phyloP scores from a whole-genome alignment of 345 rosid species.

The Populus ilicifolia region DNA sequence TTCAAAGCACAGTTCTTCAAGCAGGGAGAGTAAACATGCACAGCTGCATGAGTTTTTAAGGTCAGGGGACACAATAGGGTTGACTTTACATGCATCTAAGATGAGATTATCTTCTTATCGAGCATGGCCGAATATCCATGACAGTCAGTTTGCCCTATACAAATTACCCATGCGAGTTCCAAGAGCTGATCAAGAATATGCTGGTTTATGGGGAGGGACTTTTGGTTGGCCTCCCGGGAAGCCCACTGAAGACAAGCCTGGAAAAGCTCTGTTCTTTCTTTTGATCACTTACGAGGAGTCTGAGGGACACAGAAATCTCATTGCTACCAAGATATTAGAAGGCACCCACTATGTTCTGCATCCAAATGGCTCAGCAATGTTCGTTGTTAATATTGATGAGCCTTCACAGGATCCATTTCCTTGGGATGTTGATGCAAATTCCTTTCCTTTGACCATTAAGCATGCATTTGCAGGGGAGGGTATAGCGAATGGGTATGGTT shows the following conservation, averaged over 20 bases:
- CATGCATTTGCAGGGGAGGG: slow-evolving; percentile 71
- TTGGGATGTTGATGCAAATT: slow-evolving; percentile 56
- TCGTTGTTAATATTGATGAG: slow-evolving; percentile 61
- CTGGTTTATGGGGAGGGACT: slow-evolving; percentile 85
- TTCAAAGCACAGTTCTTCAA: slow-evolving; percentile 44
- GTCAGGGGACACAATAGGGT: slow-evolving; percentile 58
- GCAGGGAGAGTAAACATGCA: slow-evolving; percentile 48
- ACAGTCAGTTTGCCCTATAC: slow-evolving; percentile 67
- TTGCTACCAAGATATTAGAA: slow-evolving; percentile 84
- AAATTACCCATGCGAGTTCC: slow-evolving; percentile 57
- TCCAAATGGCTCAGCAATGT: slow-evolving; percentile 93
- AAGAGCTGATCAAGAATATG: slow-evolving; percentile 51
- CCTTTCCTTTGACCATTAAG: slow-evolving; percentile 39
- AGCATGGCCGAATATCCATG: slow-evolving; percentile 88
- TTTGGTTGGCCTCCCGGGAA: slow-evolving; percentile 85
- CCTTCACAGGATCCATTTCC: slow-evolving; percentile 69
- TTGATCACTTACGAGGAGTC: slow-evolving; percentile 71
- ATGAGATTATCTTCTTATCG: slow-evolving; percentile 60
- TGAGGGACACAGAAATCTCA: slow-evolving; percentile 45
- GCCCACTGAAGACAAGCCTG: slow-evolving; percentile 64
- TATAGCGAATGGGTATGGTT: slow-evolving; percentile 85
- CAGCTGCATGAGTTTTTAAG: slow-evolving; percentile 57
- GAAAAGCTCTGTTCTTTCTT: slow-evolving; percentile 73
- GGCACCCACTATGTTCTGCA: slow-evolving; percentile 81
- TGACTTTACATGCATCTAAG: slow-evolving; percentile 48